Conservation (phyloP, 129 eudicot genomes). For the Flaveria sonorensis region DNA sequence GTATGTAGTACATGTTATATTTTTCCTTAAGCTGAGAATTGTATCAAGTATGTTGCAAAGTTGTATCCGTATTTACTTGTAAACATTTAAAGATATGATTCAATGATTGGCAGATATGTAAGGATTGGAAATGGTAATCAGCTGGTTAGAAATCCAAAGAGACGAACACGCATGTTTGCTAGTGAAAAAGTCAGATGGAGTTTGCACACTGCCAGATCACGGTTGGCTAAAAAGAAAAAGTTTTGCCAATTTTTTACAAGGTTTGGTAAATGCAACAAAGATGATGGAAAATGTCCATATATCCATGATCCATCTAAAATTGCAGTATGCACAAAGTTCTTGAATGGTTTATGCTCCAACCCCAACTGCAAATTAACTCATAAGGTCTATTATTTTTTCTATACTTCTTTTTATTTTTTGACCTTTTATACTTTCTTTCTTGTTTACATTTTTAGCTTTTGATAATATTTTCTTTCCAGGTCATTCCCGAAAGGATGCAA, state of each 20-base stretch:
- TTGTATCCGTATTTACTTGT: not conserved
- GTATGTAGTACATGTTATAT: slow-evolving; percentile 53
- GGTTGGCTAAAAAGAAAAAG: slow-evolving; percentile 79
- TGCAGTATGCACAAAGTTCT: slow-evolving; percentile 88
- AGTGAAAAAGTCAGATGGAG: slow-evolving; percentile 97
- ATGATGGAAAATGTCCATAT: slow-evolving; percentile 84
- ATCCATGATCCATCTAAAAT: slow-evolving; percentile 86
- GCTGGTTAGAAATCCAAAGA: slow-evolving; percentile 89
- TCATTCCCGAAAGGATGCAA: slow-evolving; percentile 97
- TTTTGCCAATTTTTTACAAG: slow-evolving; percentile 91
- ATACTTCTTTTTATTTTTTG: not conserved
- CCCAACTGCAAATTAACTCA: slow-evolving; percentile 82
- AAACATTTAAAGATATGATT: slow-evolving; percentile 13
- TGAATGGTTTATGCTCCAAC: slow-evolving; percentile 76
- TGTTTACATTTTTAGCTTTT: slow-evolving; percentile 26
- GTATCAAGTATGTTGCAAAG: not conserved
- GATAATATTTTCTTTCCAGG: slow-evolving; percentile 50
- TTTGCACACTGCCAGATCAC: slow-evolving; percentile 89
- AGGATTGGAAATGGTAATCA: slow-evolving; percentile 94
- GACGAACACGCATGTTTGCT: slow-evolving; percentile 76
- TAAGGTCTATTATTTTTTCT: slow-evolving; percentile 50
- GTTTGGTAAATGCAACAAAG: slow-evolving; percentile 95
- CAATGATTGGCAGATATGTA: slow-evolving; percentile 65
- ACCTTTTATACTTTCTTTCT: slow-evolving; percentile 1
- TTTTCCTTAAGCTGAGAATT: slow-evolving; percentile 16